Evolutionary conservation across 139 green algal genomes (phyloP).

Genomic region (Micromonas commoda): DNA sequence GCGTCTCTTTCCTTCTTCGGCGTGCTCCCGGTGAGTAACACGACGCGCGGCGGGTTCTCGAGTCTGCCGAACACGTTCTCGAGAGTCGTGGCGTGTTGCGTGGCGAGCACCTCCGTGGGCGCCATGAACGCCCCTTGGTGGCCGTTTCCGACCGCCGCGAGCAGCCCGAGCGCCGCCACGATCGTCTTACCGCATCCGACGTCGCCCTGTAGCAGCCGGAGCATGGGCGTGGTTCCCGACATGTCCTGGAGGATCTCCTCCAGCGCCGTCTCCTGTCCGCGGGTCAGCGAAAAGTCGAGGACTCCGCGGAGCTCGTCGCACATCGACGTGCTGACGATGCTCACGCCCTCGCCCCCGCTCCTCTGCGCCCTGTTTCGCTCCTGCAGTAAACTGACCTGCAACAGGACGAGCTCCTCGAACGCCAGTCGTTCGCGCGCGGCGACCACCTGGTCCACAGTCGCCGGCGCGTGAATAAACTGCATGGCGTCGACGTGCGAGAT

Average conservation of each 20-base stretch:
- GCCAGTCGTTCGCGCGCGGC: conserved; percentile 49
- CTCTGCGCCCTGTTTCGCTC: conserved; percentile 16
- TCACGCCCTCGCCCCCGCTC: background rate
- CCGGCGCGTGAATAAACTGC: conserved; percentile 43
- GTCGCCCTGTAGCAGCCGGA: conserved; percentile 87
- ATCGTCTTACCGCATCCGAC: conserved; percentile 92
- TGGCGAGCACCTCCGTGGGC: conserved; percentile 76
- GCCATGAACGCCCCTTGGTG: conserved; percentile 78
- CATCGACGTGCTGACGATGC: background rate
- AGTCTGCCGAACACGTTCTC: conserved; percentile 23
- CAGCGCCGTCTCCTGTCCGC: conserved; percentile 38
- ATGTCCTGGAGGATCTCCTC: conserved; percentile 57
- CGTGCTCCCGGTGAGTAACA: conserved; percentile 36
- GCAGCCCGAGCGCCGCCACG: conserved; percentile 72
- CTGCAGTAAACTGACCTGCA: conserved; percentile 68
- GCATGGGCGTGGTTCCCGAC: conserved; percentile 53
- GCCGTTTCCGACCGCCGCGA: conserved; percentile 39
- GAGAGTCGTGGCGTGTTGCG: background rate
- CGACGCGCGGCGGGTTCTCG: conserved; percentile 17
- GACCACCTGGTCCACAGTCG: conserved; percentile 29
- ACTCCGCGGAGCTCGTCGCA: conserved; percentile 4
- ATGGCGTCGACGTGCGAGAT: conserved; percentile 8
- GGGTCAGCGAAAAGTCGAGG: conserved; percentile 51
- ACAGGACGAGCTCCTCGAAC: conserved; percentile 77
- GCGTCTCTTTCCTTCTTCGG: conserved; percentile 23